Evolutionary conservation across 441 rosid species (phyloP).

Genomic region (Erysimum pusillum): DNA sequence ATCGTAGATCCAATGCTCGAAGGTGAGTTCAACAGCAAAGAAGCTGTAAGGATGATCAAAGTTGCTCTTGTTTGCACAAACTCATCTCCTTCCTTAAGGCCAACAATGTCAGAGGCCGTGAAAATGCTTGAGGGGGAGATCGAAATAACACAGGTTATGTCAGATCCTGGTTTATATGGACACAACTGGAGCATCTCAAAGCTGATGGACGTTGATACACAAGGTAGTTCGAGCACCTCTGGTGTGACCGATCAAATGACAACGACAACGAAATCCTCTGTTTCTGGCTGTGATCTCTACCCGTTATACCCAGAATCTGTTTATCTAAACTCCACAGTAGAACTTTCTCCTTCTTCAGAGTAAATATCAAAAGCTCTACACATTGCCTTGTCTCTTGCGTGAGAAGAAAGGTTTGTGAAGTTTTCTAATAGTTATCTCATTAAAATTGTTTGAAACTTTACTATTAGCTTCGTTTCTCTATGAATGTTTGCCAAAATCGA

Average conservation of each 20-base stretch:
- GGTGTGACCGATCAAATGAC: conserved; percentile 24
- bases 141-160: conserved; percentile 48
- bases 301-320: conserved; percentile 29
- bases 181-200: conserved; percentile 30
- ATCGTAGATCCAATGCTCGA: conserved; percentile 28
- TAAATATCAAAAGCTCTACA: background rate
- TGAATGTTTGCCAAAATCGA: background rate
- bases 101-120: conserved; percentile 75
- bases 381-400: background rate
- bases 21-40: conserved; percentile 20
- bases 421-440: conserved; percentile 19
- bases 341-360: background rate
- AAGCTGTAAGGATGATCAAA: conserved; percentile 48
- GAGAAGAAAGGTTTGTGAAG: background rate
- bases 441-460: background rate
- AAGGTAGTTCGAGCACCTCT: conserved; percentile 29
- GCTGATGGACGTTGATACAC: conserved; percentile 11
- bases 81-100: conserved; percentile 62
- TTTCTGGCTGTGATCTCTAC: conserved; percentile 5
- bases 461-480: background rate
- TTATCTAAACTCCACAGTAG: background rate
- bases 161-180: conserved; percentile 43
- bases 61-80: conserved; percentile 67
- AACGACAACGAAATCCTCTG: conserved; percentile 12
- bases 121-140: conserved; percentile 62